Evolutionary conservation across 441 rosid genomes (phyloP).

Genomic region (Pelargonium cotyledonis): DNA sequence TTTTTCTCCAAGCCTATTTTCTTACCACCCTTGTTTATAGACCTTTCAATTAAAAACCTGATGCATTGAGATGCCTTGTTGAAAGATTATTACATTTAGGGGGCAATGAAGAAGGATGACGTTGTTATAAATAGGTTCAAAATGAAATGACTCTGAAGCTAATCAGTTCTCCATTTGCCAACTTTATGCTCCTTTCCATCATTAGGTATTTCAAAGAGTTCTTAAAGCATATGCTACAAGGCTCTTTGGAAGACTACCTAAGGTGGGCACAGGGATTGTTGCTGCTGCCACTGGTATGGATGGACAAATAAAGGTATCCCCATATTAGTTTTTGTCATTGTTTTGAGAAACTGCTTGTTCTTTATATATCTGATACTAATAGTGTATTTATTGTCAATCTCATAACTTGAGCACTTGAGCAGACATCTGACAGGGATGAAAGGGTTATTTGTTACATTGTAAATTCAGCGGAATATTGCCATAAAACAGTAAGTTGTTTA

Average conservation of each 20-base stretch:
- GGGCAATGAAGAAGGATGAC: background rate
- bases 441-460: constrained; percentile 91
- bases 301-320: constrained; percentile 83
- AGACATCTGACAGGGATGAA: constrained; percentile 97
- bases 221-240: constrained; percentile 87
- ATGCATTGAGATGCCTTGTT: too few species aligned
- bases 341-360: constrained; percentile 6
- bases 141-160: constrained; percentile 13
- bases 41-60: too few species aligned
- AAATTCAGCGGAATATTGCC: constrained; percentile 96
- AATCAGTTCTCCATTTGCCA: background rate
- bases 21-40: too few species aligned
- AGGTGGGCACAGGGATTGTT: constrained; percentile 93
- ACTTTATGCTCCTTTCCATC: constrained; percentile 14
- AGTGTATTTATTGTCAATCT: constrained; percentile 20
- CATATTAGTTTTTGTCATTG: background rate
- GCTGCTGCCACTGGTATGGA: constrained; percentile 99
- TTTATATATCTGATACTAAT: constrained; percentile 15
- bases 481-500: constrained; percentile 66
- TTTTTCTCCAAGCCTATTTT: too few species aligned
- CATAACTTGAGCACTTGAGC: constrained; percentile 20
- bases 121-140: background rate
- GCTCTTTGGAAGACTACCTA: constrained; percentile 84
- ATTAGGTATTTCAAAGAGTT: constrained; percentile 89
- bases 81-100: too few species aligned